Percentiles rank a stretch among this genome's conserved stretches.
phyloP scores from a whole-genome alignment of 495 filamentous ascomycete genomes.

The Coniosporium apollinis region DNA sequence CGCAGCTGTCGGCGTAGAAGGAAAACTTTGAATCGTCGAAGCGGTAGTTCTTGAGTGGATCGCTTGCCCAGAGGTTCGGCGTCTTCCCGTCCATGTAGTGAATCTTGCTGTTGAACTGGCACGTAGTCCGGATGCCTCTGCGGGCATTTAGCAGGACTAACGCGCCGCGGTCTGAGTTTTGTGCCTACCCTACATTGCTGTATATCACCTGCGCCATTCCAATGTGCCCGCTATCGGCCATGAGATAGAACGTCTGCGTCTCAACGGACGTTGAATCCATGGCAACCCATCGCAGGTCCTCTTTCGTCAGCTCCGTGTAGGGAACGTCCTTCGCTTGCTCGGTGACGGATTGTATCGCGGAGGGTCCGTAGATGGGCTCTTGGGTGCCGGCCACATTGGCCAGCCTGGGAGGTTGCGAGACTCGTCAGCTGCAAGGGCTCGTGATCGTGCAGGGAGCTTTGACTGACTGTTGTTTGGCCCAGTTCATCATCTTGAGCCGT shows the following conservation, averaged over 20 bases:
- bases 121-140: conserved; percentile 78
- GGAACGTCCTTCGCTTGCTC: conserved; percentile 61
- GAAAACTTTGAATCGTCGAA: conserved; percentile 70
- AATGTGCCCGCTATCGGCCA: conserved; percentile 57
- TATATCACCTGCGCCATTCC: conserved; percentile 86
- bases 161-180: not conserved
- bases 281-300: conserved; percentile 66
- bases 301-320: conserved; percentile 60
- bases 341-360: conserved; percentile 70
- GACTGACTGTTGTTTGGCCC: conserved; percentile 55
- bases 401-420: conserved; percentile 36
- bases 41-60: conserved; percentile 52
- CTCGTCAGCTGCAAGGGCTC: not conserved
- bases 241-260: conserved; percentile 91
- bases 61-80: conserved; percentile 62
- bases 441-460: not conserved
- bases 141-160: not conserved
- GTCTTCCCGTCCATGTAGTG: conserved; percentile 53
- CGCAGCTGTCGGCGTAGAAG: conserved; percentile 72
- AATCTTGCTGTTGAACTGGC: conserved; percentile 82
- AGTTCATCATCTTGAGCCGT: conserved; percentile 47
- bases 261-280: conserved; percentile 80
- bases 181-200: conserved; percentile 83
- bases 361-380: conserved; percentile 90
- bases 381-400: conserved; percentile 86